These are phyloP conservation scores for Eimeria maxima DNA, from an alignment of 169 alveolate genomes.

Conservation along the genomic window DNA sequence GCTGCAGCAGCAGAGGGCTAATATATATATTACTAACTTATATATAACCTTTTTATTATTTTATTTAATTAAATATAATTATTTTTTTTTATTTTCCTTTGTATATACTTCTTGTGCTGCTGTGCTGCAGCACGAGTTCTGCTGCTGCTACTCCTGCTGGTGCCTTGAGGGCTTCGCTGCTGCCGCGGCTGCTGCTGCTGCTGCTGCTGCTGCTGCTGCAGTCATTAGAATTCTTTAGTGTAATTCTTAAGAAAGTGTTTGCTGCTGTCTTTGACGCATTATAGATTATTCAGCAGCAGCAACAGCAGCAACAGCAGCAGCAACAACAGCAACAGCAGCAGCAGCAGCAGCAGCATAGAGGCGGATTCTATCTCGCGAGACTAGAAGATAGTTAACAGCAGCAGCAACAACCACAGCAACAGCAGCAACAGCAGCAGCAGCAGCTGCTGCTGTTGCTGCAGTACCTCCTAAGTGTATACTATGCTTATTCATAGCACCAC, in stretches of 20 bases:
- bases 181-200: constrained; percentile 20
- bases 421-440: constrained; percentile 14
- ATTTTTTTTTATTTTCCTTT: neutral
- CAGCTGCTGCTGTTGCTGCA: neutral
- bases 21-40: neutral
- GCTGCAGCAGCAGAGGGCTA: neutral
- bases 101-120: neutral
- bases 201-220: neutral
- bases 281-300: neutral
- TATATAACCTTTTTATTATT: neutral
- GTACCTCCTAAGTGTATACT: too few relatives aligned
- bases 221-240: neutral
- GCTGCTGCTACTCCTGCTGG: neutral
- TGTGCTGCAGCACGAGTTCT: too few relatives aligned
- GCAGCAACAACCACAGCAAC: neutral
- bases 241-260: too few relatives aligned
- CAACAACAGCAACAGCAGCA: neutral
- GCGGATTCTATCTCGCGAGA: too few relatives aligned
- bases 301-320: neutral
- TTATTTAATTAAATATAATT: neutral
- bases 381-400: too few relatives aligned
- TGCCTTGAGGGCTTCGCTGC: too few relatives aligned
- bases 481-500: too few relatives aligned
- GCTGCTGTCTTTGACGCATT: neutral
- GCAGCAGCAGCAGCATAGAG: neutral